These are phyloP conservation scores for Penicillium cosmopolitanum DNA, from an alignment of 495 filamentous ascomycete species.

Conservation along the genomic window DNA sequence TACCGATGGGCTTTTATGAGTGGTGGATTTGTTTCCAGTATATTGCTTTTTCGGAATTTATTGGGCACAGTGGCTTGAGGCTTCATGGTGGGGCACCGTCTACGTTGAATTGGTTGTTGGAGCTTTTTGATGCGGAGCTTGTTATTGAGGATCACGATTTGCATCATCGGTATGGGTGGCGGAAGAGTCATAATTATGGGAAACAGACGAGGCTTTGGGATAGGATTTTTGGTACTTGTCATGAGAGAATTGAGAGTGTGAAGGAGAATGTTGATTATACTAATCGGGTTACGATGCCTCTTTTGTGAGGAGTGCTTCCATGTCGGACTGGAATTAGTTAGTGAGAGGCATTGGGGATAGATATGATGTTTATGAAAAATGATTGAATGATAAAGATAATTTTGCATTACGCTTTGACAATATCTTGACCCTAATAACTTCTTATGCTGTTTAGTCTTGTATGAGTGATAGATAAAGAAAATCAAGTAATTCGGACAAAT, in stretches of 20 bases:
- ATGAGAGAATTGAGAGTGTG: conserved; percentile 30
- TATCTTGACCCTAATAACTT: neutral
- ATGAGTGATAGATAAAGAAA: too few species aligned
- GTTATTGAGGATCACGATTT: conserved; percentile 39
- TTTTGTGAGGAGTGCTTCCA: conserved; percentile 16
- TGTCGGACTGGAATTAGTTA: too few species aligned
- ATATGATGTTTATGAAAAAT: neutral
- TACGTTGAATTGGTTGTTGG: conserved; percentile 32
- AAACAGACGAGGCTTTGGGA: conserved; percentile 38
- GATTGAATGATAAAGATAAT: neutral
- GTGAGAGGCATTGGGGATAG: neutral
- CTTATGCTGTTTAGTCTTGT: too few species aligned
- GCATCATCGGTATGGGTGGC: conserved; percentile 37
- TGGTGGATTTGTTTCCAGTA: conserved; percentile 39
- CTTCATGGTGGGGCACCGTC: conserved; percentile 29
- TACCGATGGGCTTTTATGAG: conserved; percentile 36
- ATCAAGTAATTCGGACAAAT: too few species aligned
- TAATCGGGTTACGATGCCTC: conserved; percentile 30
- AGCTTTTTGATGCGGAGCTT: conserved; percentile 31
- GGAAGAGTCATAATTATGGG: conserved; percentile 36
- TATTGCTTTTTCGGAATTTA: conserved; percentile 34
- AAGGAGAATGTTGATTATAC: conserved; percentile 32
- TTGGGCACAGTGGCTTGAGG: conserved; percentile 34
- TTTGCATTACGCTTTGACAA: too few species aligned
- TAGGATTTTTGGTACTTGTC: conserved; percentile 32